Evolutionary conservation across 371 early-diverging fungal species (phyloP), one percentile per base, ranked within the genome.

Genomic region (Amoeboaphelidium protococcarum): DNA sequence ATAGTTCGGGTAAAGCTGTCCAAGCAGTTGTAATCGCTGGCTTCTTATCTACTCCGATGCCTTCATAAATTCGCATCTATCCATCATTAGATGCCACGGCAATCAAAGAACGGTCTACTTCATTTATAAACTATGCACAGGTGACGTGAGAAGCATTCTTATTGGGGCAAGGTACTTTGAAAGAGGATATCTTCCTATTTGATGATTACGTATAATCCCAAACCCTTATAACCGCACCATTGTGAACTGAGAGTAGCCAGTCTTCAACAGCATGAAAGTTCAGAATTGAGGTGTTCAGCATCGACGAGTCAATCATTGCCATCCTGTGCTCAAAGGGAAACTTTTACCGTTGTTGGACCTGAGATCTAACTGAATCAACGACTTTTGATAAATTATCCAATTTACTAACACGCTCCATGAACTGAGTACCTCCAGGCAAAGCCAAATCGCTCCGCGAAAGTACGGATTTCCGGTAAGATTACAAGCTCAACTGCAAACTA

Each of bases 41-140:
- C n/a, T 70, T 66, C 20, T 65, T 66, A n/a, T 63, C 58, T 21
- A 67, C 64, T 19, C 73, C 71, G 51, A 78, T 77, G 50, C 78
- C 71, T 47, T 74, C 69, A 53, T 75, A 84, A 25, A 87, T 45
- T 25, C 81, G 62, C 13, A 87, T 63, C 25, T 72, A 68, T 31
- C 85, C 85, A 55, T 84, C 84, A 59, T 77, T 74, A 52, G 81
- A 75, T 13, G 74, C 90, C 3, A 74, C 76, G 42, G 82, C 54
- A 45, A 91, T 62, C 58, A 86, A 57, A 10, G 81, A 74, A 24
- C 73, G 65, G 51, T 85, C 85, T 41, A 83, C 78, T 57, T 90
- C 88, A 57, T 94, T 91, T 22, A 91, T 71, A 49, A 87, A 74
- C 43, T 78, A 73, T 55, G 90, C 50, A 46, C 72, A 72, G 0